A percentile compares a stretch with the other conserved stretches of the same genome.
Evolutionary conservation across 495 filamentous ascomycete genomes (phyloP).

Genomic region (Penicilliopsis zonata): DNA sequence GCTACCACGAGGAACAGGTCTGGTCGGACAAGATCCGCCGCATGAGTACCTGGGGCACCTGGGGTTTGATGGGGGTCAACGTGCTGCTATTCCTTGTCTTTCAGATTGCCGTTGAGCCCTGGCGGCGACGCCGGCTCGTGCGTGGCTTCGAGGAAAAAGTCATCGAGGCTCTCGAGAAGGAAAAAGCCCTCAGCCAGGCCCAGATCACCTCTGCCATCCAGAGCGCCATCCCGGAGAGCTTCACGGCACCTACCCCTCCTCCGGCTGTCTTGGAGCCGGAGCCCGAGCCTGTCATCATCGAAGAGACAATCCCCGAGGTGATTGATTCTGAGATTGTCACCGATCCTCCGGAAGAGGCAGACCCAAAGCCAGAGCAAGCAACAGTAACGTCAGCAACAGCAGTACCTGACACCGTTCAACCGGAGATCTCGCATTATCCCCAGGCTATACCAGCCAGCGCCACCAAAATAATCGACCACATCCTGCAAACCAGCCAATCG

Average conservation of each 20-base stretch:
- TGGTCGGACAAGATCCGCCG: slow-evolving; percentile 96
- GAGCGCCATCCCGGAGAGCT: slow-evolving; percentile 12
- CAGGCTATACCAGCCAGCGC: slow-evolving; percentile 3
- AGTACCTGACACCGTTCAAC: neutral
- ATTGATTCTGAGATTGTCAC: no score
- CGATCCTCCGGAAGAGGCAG: neutral
- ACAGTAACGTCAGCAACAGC: slow-evolving; percentile 1
- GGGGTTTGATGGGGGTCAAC: slow-evolving; percentile 95
- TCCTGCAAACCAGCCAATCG: slow-evolving; percentile 13
- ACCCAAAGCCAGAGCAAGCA: neutral
- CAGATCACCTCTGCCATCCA: slow-evolving; percentile 6
- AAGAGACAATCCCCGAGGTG: neutral
- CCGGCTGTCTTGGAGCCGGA: neutral
- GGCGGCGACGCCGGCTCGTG: slow-evolving; percentile 70
- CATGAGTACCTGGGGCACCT: slow-evolving; percentile 96
- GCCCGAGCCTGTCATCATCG: neutral
- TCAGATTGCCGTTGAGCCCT: slow-evolving; percentile 90
- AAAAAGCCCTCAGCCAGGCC: slow-evolving; percentile 28
- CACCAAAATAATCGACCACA: slow-evolving; percentile 1
- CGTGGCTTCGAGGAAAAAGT: slow-evolving; percentile 70
- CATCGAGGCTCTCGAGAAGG: slow-evolving; percentile 67
- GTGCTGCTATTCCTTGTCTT: slow-evolving; percentile 79
- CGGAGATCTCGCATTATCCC: slow-evolving; percentile 1
- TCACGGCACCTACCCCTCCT: slow-evolving; percentile 7
- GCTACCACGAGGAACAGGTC: slow-evolving; percentile 98